These are phyloP conservation scores for Eucalyptus tenuipes DNA, from an alignment of 345 rosid genomes.

Conservation along the genomic window DNA sequence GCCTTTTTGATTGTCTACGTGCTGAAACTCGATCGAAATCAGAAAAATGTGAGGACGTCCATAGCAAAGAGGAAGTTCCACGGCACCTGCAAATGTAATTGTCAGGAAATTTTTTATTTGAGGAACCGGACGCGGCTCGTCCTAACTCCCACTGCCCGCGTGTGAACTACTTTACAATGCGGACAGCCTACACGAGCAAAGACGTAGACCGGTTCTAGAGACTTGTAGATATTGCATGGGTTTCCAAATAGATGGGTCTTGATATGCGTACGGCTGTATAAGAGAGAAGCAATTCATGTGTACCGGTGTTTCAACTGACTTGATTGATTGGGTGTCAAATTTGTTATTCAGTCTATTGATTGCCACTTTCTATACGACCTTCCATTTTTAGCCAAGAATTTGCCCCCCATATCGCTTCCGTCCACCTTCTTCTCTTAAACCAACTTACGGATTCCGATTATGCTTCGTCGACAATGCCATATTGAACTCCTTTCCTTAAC, in stretches of 20 bases:
- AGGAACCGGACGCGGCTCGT: not conserved
- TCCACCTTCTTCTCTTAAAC: not conserved
- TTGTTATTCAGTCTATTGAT: not conserved
- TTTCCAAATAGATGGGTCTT: not conserved
- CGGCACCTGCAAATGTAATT: not conserved
- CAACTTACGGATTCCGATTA: not conserved
- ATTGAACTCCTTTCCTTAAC: not conserved
- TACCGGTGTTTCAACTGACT: not conserved
- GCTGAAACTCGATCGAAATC: not conserved
- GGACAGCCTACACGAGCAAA: fast-evolving
- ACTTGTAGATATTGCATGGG: not conserved
- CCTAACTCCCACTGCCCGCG: not conserved
- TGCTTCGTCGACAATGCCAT: not conserved
- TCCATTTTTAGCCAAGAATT: too few relatives aligned
- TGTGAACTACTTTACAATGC: not conserved
- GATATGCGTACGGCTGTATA: not conserved
- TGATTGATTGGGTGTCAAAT: not conserved
- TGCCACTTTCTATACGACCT: not conserved
- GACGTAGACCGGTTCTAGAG: not conserved
- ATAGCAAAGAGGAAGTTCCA: not conserved
- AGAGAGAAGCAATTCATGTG: not conserved
- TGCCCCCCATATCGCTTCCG: fast-evolving
- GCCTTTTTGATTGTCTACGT: not conserved
- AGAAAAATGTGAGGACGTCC: not conserved
- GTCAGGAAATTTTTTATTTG: not conserved